These are phyloP conservation scores for Hyaloscypha finlandica DNA, from an alignment of 495 filamentous ascomycete genomes.

Conservation along the genomic window DNA sequence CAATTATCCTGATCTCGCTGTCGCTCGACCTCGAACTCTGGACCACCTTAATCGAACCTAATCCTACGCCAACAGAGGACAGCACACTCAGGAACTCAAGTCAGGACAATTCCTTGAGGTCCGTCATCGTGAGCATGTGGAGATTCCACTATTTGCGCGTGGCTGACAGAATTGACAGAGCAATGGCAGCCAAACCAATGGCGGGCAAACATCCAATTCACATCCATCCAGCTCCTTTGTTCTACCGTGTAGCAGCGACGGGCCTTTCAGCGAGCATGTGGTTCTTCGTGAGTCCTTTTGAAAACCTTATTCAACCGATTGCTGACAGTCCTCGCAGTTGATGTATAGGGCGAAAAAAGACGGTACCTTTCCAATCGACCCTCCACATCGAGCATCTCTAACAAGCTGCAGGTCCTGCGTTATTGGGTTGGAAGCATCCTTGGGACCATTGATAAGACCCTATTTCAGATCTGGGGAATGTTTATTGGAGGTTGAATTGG, in stretches of 20 bases:
- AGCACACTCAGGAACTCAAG: neutral
- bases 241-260: conserved; percentile 85
- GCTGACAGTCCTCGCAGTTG: conserved; percentile 53
- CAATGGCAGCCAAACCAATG: conserved; percentile 63
- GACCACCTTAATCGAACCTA: too few species aligned
- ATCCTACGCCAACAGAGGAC: neutral
- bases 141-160: neutral
- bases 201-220: conserved; percentile 71
- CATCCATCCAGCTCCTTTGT: conserved; percentile 57
- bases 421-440: conserved; percentile 94
- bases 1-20: too few species aligned
- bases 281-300: conserved; percentile 79
- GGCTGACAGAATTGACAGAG: conserved; percentile 10
- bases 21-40: neutral
- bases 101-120: neutral
- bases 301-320: neutral
- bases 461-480: neutral
- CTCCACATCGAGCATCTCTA: conserved; percentile 11
- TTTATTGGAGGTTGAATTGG: neutral
- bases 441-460: conserved; percentile 83
- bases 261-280: conserved; percentile 95
- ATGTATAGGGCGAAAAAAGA: conserved; percentile 98
- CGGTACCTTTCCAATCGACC: conserved; percentile 40
- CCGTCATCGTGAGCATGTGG: neutral
- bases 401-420: conserved; percentile 55